Percentiles rank a stretch among this genome's conserved stretches.
Conservation (phyloP, 2,329 filamentous ascomycete species). For the Calonectria hongkongensis region DNA sequence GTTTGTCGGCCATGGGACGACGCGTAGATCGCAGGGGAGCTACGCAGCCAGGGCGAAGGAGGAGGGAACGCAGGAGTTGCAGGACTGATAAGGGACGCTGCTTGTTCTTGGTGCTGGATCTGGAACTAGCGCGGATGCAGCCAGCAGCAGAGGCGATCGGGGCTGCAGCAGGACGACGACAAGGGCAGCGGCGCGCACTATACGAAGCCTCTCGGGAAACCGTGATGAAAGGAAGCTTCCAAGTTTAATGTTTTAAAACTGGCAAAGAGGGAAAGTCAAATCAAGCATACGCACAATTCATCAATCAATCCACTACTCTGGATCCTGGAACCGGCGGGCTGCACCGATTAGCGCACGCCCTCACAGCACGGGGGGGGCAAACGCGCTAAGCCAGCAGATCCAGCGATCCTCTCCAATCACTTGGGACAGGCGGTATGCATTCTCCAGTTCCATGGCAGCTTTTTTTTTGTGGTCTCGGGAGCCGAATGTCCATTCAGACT, state of each 20-base stretch:
- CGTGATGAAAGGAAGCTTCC: conserved; percentile 11
- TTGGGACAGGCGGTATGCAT: neutral
- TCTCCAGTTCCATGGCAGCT: neutral
- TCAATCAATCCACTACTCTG: conserved; percentile 46
- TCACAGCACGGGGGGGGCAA: conserved; percentile 12
- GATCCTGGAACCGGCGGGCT: conserved; percentile 34
- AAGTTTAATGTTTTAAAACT: neutral
- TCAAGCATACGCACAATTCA: conserved; percentile 45
- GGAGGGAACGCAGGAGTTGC: conserved; percentile 24
- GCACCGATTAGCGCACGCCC: conserved; percentile 21
- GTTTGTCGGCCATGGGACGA: conserved; percentile 49
- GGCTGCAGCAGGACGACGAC: neutral
- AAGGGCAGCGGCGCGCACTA: neutral
- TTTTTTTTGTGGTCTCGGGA: conserved; percentile 13
- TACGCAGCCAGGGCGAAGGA: neutral
- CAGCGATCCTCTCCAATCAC: conserved; percentile 22
- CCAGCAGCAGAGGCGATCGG: neutral
- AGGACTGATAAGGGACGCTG: neutral
- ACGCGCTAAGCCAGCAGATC: conserved; percentile 38
- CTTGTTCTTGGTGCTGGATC: neutral
- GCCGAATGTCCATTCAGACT: neutral
- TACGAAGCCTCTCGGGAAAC: neutral
- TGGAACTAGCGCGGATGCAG: conserved; percentile 3
- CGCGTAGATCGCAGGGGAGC: conserved; percentile 11
- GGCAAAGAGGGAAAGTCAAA: conserved; percentile 13